Percentiles rank a stretch among this genome's conserved stretches.
These are phyloP conservation scores for Diaporthe citrichinensis DNA, from an alignment of 2,329 filamentous ascomycete genomes.

Conservation along the genomic window DNA sequence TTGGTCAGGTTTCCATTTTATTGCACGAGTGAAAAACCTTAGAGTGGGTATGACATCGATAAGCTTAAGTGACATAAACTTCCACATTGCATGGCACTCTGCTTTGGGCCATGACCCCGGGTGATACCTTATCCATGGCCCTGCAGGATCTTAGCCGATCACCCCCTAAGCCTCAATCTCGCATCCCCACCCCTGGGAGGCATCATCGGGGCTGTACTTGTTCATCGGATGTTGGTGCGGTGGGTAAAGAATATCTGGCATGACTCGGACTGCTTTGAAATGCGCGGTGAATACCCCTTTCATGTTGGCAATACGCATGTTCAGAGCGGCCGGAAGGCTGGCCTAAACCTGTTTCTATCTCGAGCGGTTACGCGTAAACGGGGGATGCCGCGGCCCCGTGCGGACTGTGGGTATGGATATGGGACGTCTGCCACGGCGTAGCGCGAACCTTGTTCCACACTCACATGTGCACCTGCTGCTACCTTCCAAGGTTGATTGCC, in stretches of 20 bases:
- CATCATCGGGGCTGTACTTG: neutral
- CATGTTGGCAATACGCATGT: neutral
- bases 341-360: conserved; percentile 22
- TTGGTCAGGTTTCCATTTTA: conserved; percentile 13
- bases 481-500: neutral
- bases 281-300: conserved; percentile 5
- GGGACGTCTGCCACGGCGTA: conserved; percentile 2
- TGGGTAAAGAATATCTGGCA: conserved; percentile 1
- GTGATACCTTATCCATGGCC: conserved; percentile 14
- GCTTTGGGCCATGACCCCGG: neutral
- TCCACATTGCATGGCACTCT: conserved; percentile 16
- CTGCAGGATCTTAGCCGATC: neutral
- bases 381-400: neutral
- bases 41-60: neutral
- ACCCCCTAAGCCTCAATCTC: conserved; percentile 28
- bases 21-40: neutral
- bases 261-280: conserved; percentile 15
- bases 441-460: neutral
- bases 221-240: neutral
- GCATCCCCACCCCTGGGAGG: neutral
- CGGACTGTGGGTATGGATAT: neutral
- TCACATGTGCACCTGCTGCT: neutral
- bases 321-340: neutral
- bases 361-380: conserved; percentile 14
- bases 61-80: conserved; percentile 31